phyloP scores from a whole-genome alignment of 1,284 basidiomycete genomes.

The Mycosarcoma maydis region DNA sequence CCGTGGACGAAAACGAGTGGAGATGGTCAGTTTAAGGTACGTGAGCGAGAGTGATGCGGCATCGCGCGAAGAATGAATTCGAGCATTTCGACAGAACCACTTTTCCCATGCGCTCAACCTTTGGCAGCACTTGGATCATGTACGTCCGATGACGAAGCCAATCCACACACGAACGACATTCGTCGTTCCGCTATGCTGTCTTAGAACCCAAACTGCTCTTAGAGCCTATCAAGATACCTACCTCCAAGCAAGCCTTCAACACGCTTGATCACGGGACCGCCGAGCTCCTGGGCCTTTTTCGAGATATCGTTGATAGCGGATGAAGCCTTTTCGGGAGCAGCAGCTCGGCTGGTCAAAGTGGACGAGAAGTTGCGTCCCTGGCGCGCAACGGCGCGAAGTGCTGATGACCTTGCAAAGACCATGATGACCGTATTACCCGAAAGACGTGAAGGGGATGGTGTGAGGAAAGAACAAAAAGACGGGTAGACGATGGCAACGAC shows the following conservation, averaged over 20 bases:
- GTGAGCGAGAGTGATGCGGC: no score
- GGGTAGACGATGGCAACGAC: slow-evolving; percentile 1
- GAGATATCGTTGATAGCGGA: slow-evolving; percentile 34
- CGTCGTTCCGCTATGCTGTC: no score
- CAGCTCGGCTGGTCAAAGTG: slow-evolving; percentile 9
- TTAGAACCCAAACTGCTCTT: no score
- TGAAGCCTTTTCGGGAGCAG: slow-evolving; percentile 32
- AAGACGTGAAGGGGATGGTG: background rate
- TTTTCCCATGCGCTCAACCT: background rate
- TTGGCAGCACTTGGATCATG: no score
- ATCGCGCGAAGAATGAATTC: no score
- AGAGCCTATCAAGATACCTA: no score
- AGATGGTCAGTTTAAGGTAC: slow-evolving; percentile 6
- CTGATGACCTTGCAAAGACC: slow-evolving; percentile 35
- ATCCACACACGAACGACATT: no score
- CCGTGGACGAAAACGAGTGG: background rate
- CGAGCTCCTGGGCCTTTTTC: slow-evolving; percentile 57
- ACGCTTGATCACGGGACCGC: slow-evolving; percentile 52
- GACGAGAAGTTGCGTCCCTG: slow-evolving; percentile 30
- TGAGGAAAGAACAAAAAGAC: no score
- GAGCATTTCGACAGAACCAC: no score
- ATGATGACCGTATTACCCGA: slow-evolving; percentile 5
- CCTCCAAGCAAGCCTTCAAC: slow-evolving; percentile 56
- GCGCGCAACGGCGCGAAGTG: slow-evolving; percentile 22
- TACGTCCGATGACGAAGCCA: no score